phyloP scores from a whole-genome alignment of 2,329 filamentous ascomycete genomes.

The Aspergillus sp. region DNA sequence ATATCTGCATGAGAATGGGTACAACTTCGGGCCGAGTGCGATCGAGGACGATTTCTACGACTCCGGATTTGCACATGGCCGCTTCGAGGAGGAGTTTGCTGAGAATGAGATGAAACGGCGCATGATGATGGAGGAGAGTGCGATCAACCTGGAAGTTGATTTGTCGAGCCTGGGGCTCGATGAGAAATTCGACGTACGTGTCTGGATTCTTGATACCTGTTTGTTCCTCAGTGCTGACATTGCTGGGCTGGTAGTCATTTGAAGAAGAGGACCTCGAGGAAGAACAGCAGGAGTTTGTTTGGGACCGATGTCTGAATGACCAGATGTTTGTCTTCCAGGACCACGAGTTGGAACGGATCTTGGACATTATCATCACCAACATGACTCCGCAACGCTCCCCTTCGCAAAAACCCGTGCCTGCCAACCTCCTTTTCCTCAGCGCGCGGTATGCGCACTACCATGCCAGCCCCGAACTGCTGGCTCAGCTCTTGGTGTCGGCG shows the following conservation, averaged over 20 bases:
- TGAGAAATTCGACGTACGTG: slow-evolving; percentile 81
- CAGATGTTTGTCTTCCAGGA: slow-evolving; percentile 99
- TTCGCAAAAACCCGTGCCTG: slow-evolving; percentile 95
- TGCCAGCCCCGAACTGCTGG: slow-evolving; percentile 79
- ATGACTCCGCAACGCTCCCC: slow-evolving; percentile 96
- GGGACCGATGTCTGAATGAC: slow-evolving; percentile 90
- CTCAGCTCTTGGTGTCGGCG: slow-evolving; percentile 75
- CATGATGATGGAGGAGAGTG: slow-evolving; percentile 98
- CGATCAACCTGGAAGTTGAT: slow-evolving; percentile 93
- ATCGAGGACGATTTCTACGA: slow-evolving; percentile 84
- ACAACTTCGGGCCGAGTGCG: slow-evolving; percentile 54
- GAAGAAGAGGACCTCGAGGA: slow-evolving; percentile 88
- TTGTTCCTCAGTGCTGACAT: neutral
- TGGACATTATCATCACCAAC: slow-evolving; percentile 94
- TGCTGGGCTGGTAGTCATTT: slow-evolving; percentile 42
- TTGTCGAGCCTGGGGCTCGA: slow-evolving; percentile 93
- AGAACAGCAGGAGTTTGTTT: slow-evolving; percentile 91
- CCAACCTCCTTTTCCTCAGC: slow-evolving; percentile 94
- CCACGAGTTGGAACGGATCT: slow-evolving; percentile 82
- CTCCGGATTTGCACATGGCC: slow-evolving; percentile 85
- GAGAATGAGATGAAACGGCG: slow-evolving; percentile 92
- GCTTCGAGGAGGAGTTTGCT: slow-evolving; percentile 95
- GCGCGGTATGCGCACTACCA: slow-evolving; percentile 97
- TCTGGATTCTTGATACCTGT: neutral
- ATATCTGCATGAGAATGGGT: slow-evolving; percentile 92